Evolutionary conservation across 495 filamentous ascomycete species (phyloP), one percentile per base, ranked within the genome.

Genomic region (Penicillium canariense): DNA sequence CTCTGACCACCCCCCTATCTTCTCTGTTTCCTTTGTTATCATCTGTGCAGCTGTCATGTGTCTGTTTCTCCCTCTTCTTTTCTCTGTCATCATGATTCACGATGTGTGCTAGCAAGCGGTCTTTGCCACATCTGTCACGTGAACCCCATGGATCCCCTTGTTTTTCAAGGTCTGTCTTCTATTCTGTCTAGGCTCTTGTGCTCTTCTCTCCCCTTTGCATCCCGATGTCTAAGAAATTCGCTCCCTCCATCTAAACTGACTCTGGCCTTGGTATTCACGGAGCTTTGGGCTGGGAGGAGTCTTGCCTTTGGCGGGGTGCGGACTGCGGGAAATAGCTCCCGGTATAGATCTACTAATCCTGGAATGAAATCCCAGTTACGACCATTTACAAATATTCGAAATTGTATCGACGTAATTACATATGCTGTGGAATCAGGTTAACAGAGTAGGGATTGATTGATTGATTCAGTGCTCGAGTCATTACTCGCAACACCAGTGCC

Each of bases 91-190:
- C 54, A 62, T 68, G 63, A 64, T 67, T 58, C 51, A 56, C 49
- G 60, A 63, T 66, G 58, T 68, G 62, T 62, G 52, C 59, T 59
- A 68, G 65, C 64, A 67, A 72, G 72, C 68, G 65, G 63, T 73
- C 57, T 54, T 64, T 53, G 58, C 61, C 64, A 66, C 60, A 62
- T 59, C 52, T 52, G 56, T 66, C 66, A 64, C 63, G 60, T 68
- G 63, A 60, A 61, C 54, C 50, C 34, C 49, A 59, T 58, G 55
- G 26, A 63, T 68, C 55, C 58, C 56, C 58, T 65, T 56, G n/a
- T n/a, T 59, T 60, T 52, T 35, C 20, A 52, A 50, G 60, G 48
- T 53, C 44, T 31, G 36, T 54, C 38, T 44, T 22, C 39, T 45
- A 52, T 40, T 49, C n/a, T 53, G 49, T 51, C 40, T n/a, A 50